Conservation (phyloP, 305 asterid genomes). For the Ruellia speciosa region DNA sequence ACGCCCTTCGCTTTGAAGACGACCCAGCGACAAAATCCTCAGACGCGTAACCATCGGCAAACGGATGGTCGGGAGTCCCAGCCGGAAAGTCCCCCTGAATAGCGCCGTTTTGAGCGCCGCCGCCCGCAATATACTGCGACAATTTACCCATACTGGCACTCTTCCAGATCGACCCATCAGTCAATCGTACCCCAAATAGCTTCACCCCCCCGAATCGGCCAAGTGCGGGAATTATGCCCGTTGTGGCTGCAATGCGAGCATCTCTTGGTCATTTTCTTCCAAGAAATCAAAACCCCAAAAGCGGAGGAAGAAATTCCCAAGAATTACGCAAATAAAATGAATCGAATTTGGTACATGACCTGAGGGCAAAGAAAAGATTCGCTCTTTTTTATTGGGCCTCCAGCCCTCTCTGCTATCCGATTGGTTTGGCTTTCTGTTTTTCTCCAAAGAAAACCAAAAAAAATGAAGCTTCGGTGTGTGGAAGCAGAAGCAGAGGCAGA, state of each 20-base stretch:
- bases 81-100: constrained; percentile 69
- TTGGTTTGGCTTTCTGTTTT: too few relatives aligned
- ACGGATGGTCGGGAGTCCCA: constrained; percentile 80
- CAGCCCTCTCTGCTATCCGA: neutral
- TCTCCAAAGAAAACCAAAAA: too few relatives aligned
- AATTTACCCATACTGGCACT: constrained; percentile 98
- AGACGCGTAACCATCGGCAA: constrained; percentile 86
- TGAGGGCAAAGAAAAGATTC: neutral
- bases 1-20: constrained; percentile 81
- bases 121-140: constrained; percentile 62
- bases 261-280: constrained; percentile 63
- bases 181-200: constrained; percentile 93
- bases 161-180: constrained; percentile 94
- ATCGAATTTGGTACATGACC: neutral
- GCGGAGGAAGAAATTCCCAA: neutral
- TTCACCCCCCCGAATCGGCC: constrained; percentile 96
- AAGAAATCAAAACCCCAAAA: neutral
- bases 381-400: neutral
- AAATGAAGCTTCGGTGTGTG: too few relatives aligned
- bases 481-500: too few relatives aligned
- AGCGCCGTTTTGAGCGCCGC: constrained; percentile 50
- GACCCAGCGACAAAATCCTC: constrained; percentile 93
- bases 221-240: constrained; percentile 95
- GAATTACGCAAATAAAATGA: neutral
- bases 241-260: constrained; percentile 99